Percentiles rank a stretch among this genome's conserved stretches.
Conservation (phyloP, 768 basidiomycete species). For the Holtermanniella nyarrowii region DNA sequence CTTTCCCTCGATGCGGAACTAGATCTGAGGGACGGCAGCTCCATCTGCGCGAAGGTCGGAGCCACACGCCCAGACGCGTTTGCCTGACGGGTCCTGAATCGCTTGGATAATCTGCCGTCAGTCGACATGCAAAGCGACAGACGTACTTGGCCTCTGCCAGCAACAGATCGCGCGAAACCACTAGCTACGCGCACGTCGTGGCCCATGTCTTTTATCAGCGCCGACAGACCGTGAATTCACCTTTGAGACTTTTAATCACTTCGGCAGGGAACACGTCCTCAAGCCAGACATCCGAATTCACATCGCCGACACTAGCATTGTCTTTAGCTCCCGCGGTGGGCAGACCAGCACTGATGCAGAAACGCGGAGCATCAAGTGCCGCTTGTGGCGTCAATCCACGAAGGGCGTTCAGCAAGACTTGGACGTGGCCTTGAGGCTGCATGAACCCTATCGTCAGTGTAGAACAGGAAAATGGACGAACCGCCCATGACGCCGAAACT, state of each 20-base stretch:
- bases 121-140: background rate
- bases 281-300: conserved; percentile 75
- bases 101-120: conserved; percentile 67
- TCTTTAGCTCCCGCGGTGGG: conserved; percentile 51
- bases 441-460: conserved; percentile 25
- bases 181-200: conserved; percentile 61
- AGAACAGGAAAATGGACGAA: conserved; percentile 4
- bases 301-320: conserved; percentile 50
- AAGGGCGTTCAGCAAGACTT: conserved; percentile 81
- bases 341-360: conserved; percentile 82
- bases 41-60: conserved; percentile 83
- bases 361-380: conserved; percentile 85
- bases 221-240: conserved; percentile 40
- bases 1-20: too few species aligned
- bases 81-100: conserved; percentile 52
- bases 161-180: conserved; percentile 50
- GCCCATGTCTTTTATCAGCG: conserved; percentile 59
- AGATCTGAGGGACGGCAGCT: conserved; percentile 77
- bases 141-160: conserved; percentile 28
- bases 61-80: conserved; percentile 86
- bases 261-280: conserved; percentile 66
- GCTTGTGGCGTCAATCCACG: conserved; percentile 79
- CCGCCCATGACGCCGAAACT: conserved; percentile 60
- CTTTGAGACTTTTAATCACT: conserved; percentile 57
- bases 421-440: conserved; percentile 91